Evolutionary conservation across 495 filamentous ascomycete genomes (phyloP).

Genomic region (Jackrogersella multiformis): DNA sequence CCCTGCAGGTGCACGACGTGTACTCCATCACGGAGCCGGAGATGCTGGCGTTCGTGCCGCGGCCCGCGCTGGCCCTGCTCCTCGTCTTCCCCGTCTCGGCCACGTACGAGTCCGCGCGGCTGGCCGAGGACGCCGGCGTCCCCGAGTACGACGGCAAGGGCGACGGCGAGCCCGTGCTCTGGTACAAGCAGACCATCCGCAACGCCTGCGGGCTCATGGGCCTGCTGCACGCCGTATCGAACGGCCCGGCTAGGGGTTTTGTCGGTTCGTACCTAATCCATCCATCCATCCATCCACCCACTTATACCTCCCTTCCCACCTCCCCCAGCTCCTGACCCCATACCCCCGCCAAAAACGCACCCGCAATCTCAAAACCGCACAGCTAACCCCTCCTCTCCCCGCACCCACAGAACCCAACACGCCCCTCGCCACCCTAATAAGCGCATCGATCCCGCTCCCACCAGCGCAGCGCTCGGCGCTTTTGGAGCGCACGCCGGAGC

Average conservation of each 20-base stretch:
- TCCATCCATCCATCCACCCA: neutral
- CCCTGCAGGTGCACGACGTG: constrained; percentile 80
- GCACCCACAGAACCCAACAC: constrained; percentile 51
- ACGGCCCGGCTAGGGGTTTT: constrained; percentile 54
- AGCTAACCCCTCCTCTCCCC: no score
- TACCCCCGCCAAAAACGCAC: no score
- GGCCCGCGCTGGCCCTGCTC: constrained; percentile 82
- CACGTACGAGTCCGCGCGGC: constrained; percentile 72
- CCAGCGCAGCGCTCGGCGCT: constrained; percentile 71
- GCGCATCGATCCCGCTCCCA: constrained; percentile 58
- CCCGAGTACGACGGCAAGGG: constrained; percentile 50
- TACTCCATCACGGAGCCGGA: constrained; percentile 83
- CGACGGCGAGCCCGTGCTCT: constrained; percentile 64
- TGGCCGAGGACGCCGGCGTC: constrained; percentile 68
- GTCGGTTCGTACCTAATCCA: constrained; percentile 45
- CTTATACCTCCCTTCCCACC: neutral
- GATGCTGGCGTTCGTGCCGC: constrained; percentile 79
- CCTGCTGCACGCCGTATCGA: constrained; percentile 75
- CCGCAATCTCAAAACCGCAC: no score
- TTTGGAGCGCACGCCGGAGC: constrained; percentile 73
- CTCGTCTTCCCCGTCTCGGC: constrained; percentile 84
- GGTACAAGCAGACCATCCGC: constrained; percentile 92
- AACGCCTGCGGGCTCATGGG: constrained; percentile 89
- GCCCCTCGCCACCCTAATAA: constrained; percentile 54
- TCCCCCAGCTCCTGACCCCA: no score